phyloP scores from a whole-genome alignment of 2,329 filamentous ascomycete species.

The Claviceps quebecensis region DNA sequence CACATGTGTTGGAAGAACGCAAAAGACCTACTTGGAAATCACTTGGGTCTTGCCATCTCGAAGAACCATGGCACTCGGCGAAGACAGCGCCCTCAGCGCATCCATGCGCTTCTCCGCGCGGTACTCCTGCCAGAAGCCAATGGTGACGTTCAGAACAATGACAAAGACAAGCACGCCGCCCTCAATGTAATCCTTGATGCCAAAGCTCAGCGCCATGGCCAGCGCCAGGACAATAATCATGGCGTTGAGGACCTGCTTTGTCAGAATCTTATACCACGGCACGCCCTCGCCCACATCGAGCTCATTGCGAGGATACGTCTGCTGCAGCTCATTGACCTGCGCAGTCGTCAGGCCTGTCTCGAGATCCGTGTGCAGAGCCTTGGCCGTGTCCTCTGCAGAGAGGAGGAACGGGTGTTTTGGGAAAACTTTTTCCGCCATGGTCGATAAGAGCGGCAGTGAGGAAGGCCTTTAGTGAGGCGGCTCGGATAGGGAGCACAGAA shows the following conservation, averaged over 20 bases:
- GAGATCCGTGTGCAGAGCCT: constrained; percentile 46
- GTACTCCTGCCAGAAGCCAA: constrained; percentile 53
- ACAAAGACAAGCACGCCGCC: constrained; percentile 53
- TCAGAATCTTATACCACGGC: constrained; percentile 55
- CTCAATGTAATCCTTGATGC: constrained; percentile 53
- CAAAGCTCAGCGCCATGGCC: constrained; percentile 60
- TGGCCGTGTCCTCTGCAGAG: constrained; percentile 45
- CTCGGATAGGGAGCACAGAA: constrained; percentile 8
- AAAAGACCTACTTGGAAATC: constrained; percentile 37
- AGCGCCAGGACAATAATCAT: constrained; percentile 67
- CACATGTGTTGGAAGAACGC: not conserved
- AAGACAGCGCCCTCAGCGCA: constrained; percentile 44
- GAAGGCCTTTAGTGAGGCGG: constrained; percentile 2
- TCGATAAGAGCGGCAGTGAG: constrained; percentile 6
- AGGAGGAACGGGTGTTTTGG: constrained; percentile 47
- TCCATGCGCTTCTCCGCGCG: constrained; percentile 55
- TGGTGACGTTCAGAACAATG: constrained; percentile 54
- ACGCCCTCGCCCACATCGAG: constrained; percentile 55
- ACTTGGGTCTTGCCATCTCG: constrained; percentile 44
- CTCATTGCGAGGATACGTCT: constrained; percentile 53
- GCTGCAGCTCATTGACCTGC: constrained; percentile 44
- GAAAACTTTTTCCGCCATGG: constrained; percentile 27
- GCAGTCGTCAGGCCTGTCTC: constrained; percentile 51
- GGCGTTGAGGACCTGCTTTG: constrained; percentile 62
- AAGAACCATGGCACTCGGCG: constrained; percentile 48